Conservation (phyloP, 2,329 filamentous ascomycete species). For the Pseudocercospora pini-densiflorae region DNA sequence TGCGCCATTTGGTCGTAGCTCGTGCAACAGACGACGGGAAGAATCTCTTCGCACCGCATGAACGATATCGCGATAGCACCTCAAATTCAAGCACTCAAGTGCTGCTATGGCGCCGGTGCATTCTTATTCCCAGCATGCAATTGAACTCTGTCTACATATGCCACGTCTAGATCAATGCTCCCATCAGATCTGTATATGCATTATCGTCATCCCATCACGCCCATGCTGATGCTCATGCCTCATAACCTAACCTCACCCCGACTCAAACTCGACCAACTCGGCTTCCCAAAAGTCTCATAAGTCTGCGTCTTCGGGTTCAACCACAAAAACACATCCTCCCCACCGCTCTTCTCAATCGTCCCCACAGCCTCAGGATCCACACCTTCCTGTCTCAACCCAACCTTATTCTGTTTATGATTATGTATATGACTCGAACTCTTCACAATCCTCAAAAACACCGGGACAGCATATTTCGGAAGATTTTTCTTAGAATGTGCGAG, state of each 20-base stretch:
- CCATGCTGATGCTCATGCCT: no score
- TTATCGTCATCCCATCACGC: background rate
- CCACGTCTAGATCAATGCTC: background rate
- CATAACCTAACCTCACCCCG: slow-evolving; percentile 40
- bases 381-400: slow-evolving; percentile 69
- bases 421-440: slow-evolving; percentile 62
- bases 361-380: slow-evolving; percentile 62
- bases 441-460: slow-evolving; percentile 70
- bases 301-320: slow-evolving; percentile 48
- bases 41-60: no score
- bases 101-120: no score
- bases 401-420: slow-evolving; percentile 82
- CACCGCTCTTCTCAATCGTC: slow-evolving; percentile 48
- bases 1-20: background rate
- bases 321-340: slow-evolving; percentile 56
- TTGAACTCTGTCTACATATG: background rate
- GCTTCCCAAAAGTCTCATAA: slow-evolving; percentile 63
- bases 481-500: slow-evolving; percentile 61
- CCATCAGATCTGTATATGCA: background rate
- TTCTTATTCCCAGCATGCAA: background rate
- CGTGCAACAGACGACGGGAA: no score
- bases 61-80: background rate
- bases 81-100: background rate
- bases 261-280: slow-evolving; percentile 61
- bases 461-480: slow-evolving; percentile 76